Evolutionary conservation across 371 early-diverging fungal species (phyloP), one percentile per base, ranked within the genome.

Genomic region (Mucor irregularis): DNA sequence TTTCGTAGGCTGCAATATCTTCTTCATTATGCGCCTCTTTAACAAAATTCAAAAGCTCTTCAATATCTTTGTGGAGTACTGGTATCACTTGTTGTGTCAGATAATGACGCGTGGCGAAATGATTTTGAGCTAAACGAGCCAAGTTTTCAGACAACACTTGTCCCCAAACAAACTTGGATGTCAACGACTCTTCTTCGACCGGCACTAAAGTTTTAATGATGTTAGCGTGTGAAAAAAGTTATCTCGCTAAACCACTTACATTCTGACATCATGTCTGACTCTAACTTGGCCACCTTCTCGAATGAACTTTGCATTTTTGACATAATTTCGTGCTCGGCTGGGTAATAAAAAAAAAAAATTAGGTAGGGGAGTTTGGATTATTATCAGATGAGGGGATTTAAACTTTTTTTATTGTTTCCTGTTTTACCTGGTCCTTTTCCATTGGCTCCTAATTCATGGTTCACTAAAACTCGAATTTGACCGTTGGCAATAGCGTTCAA

Each of bases 31-130:
- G 58, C n/a, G 63, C 29, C 26, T 53, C 25, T 1, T 45, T 60
- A 22, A 69, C 71, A 53, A 71, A 74, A 14, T 68, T 45, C 1
- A 54, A 28, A 8, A 90, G 69, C 8, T 43, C 53, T 16, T 62
- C 50, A 26, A 88, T 61, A 58, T 89, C 89, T 6, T 64, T 63
- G 26, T 78, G 68, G 5, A 92, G 70, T 1, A 80, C 81, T 24
- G 90, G 88, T 19, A 80, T 66, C 22, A 90, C 83, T 45, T 85
- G 82, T 2, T 71, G 72, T 22, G 77, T 62, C 16, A 89, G 55
- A 67, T 85, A 92, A 64, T 89, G 84, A 38, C 76, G 73, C 17
- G 89, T 82, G 7, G 92, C 88, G 69, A 87, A 88, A 51, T 80
- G 77, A 58, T 89, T 87, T 29, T 83, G 70, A 0, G 87, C 78